Conservation (phyloP, 1,139 yeast species). For the Nakaseomyces delphensis region DNA sequence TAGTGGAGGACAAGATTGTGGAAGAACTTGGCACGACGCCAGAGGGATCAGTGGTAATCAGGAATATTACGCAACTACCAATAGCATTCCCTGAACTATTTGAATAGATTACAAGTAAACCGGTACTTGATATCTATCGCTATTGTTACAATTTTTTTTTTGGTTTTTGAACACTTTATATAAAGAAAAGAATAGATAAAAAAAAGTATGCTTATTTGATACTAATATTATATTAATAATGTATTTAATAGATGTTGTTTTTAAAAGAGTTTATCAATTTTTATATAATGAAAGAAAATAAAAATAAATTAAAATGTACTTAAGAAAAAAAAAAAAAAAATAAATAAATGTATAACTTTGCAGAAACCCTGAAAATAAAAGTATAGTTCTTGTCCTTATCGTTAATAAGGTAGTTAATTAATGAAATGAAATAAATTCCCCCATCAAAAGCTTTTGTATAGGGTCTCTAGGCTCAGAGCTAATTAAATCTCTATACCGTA, state of each 20-base stretch:
- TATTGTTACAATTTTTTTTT: no score
- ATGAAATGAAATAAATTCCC: no score
- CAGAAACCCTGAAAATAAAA: no score
- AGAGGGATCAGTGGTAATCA: slow-evolving; percentile 38
- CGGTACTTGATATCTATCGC: no score
- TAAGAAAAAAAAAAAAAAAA: slow-evolving; percentile 3
- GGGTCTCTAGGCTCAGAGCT: neutral
- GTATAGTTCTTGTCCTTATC: no score
- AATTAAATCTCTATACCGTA: no score
- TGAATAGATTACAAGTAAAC: slow-evolving; percentile 6
- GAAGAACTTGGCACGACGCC: slow-evolving; percentile 33
- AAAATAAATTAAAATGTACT: neutral
- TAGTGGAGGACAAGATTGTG: slow-evolving; percentile 36
- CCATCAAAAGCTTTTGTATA: neutral
- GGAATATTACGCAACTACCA: slow-evolving; percentile 42
- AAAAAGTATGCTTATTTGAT: no score
- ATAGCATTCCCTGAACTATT: slow-evolving; percentile 44
- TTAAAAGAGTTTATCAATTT: slow-evolving; percentile 20
- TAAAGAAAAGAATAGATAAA: no score
- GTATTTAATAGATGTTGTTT: slow-evolving; percentile 34
- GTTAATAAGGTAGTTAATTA: no score
- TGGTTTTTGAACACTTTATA: no score
- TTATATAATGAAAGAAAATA: neutral
- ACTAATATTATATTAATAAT: no score
- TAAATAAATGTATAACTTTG: no score